Evolutionary conservation across 805 yeast species (phyloP).

Genomic region (Lipomyces kockii): DNA sequence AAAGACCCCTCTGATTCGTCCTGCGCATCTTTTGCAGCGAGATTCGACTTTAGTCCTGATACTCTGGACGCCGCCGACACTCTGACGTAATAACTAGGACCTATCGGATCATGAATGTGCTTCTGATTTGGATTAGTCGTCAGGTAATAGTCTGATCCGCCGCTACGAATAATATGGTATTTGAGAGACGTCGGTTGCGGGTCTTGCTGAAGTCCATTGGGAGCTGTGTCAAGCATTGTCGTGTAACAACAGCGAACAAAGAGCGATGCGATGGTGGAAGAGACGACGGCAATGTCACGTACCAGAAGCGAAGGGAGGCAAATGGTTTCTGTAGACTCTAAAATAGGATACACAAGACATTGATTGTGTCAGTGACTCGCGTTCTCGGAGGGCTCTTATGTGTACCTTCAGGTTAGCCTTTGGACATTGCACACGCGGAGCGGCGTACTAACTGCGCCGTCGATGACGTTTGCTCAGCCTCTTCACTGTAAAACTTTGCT

Average conservation of each 20-base stretch:
- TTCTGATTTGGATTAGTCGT: constrained; percentile 69
- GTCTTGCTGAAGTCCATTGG: background rate
- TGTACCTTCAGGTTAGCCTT: no score
- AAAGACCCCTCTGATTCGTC: constrained; percentile 20
- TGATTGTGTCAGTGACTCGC: no score
- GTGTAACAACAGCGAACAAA: background rate
- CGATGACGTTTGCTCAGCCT: background rate
- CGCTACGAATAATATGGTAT: constrained; percentile 62
- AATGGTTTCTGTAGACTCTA: background rate
- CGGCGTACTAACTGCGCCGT: background rate
- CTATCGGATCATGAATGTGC: constrained; percentile 62
- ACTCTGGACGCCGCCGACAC: constrained; percentile 30
- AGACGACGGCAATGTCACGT: background rate
- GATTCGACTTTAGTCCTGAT: background rate
- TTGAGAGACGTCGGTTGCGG: background rate
- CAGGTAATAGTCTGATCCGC: constrained; percentile 57
- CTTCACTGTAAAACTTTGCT: no score
- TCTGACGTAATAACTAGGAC: constrained; percentile 65
- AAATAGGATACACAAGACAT: background rate
- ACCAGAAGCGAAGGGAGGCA: background rate
- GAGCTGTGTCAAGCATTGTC: background rate
- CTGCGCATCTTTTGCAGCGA: background rate
- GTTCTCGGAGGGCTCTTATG: no score
- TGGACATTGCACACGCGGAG: no score
- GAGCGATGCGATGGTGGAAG: background rate